Percentiles rank a stretch among this genome's conserved stretches.
Evolutionary conservation across 179 eudicot genomes (phyloP).

Genomic region (Gypsophila paniculata): DNA sequence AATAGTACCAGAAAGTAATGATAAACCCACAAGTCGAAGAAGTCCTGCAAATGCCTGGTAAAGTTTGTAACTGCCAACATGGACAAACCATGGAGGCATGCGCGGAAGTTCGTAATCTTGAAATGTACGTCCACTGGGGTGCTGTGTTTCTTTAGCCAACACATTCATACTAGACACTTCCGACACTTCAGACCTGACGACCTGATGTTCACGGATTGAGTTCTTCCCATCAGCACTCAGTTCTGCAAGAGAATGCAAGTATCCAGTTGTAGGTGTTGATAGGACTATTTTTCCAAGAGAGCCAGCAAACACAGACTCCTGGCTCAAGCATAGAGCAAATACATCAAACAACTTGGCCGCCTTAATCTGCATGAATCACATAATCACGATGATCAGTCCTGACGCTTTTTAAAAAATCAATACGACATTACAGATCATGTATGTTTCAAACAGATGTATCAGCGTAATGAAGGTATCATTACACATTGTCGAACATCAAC

Average conservation of each 20-base stretch:
- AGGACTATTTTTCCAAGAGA: constrained; percentile 61
- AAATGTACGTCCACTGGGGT: constrained; percentile 27
- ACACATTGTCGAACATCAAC: background rate
- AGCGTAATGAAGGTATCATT: background rate
- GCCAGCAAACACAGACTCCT: constrained; percentile 82
- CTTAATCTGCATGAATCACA: constrained; percentile 48
- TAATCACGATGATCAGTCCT: constrained; percentile 14
- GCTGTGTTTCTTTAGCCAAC: constrained; percentile 30
- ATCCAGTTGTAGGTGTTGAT: constrained; percentile 60
- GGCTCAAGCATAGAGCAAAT: constrained; percentile 70
- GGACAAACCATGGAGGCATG: constrained; percentile 91
- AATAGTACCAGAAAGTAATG: constrained; percentile 59
- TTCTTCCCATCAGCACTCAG: constrained; percentile 38
- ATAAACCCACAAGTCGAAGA: constrained; percentile 72
- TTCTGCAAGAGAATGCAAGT: constrained; percentile 79
- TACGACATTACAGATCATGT: background rate
- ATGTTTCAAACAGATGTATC: constrained; percentile 1
- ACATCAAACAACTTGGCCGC: constrained; percentile 76
- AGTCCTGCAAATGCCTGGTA: constrained; percentile 74
- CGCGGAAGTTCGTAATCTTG: constrained; percentile 63
- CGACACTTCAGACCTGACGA: constrained; percentile 27
- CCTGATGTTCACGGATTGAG: constrained; percentile 22
- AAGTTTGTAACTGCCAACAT: constrained; percentile 63
- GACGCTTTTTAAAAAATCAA: constrained; percentile 2
- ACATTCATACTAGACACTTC: constrained; percentile 28